Base-by-base conservation (phyloP, 805 yeast species). In the Pichia gijzeniarum region DNA sequence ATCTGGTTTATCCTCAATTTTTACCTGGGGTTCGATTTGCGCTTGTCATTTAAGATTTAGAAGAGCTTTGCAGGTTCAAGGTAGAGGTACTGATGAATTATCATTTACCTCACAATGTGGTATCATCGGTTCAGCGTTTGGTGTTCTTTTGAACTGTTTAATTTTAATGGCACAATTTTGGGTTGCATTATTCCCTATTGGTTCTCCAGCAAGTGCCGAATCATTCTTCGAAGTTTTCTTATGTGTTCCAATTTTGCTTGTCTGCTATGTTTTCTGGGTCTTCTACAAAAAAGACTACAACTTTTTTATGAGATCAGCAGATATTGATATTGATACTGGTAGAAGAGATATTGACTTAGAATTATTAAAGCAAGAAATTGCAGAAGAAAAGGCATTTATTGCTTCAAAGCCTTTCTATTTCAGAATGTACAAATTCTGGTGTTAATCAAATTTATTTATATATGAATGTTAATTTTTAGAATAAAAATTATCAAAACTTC, bases 111-210 rank as follows among this genome's bases (percentile, higher is more conserved):
- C 95, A 3, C 82, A 77, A 47, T 65, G 71, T 28, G 95, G 95
- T 52, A 61, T 80, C 20, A 64, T 58, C 53, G 93, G 93, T 40
- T 80, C 95, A 1, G 59, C 58, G 48, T 73, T 72, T 56, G 93
- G 91, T 40, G 58, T 75, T 14, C 51, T 66, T 33, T 64, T 87
- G 59, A 78, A 79, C 58, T 35, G 74, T 35, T 62, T 81, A 45
- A 80, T 85, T 47, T 69, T 87, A 44, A 67, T 75, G 47, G 84
- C 88, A 21, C 90, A 84, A 64, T 84, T 86, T 67, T 86, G 90
- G 86, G 72, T 82, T 42, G 90, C 91, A 5, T 65, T 82, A 33
- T 85, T 70, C 71, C 95, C 95, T 42, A 59, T 79, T 42, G 80
- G 79, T 17, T 68, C 47, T 9, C 35, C 62, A 14, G 76, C 82